Evolutionary conservation across 2,329 filamentous ascomycete genomes (phyloP).

Genomic region (Ophiostoma ulmi): DNA sequence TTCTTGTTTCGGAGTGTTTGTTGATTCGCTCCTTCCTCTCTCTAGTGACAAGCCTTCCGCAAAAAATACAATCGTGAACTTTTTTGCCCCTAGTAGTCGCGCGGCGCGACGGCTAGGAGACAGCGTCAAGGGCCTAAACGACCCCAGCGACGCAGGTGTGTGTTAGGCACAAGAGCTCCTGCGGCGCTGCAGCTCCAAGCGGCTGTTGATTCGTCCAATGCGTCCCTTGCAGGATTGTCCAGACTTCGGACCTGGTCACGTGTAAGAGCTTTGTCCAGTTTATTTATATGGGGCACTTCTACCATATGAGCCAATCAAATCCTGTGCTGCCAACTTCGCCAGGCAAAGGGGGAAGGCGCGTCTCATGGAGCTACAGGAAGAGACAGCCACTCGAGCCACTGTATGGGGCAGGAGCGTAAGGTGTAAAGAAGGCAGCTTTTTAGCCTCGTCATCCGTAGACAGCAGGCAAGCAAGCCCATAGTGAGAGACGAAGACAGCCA

Average conservation of each 20-base stretch:
- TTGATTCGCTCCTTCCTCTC: background rate
- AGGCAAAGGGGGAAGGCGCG: conserved; percentile 9
- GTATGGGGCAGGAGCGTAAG: conserved; percentile 18
- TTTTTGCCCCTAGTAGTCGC: conserved; percentile 17
- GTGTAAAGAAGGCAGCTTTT: conserved; percentile 43
- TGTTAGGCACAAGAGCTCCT: conserved; percentile 12
- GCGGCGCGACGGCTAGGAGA: conserved; percentile 16
- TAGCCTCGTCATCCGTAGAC: conserved; percentile 49
- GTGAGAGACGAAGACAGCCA: background rate
- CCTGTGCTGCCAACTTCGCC: background rate
- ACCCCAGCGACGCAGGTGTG: background rate
- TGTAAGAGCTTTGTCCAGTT: background rate
- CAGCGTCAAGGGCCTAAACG: conserved; percentile 2
- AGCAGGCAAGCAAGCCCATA: conserved; percentile 9
- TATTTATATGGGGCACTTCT: background rate
- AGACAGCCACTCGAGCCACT: background rate
- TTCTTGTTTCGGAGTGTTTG: background rate
- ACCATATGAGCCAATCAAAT: background rate
- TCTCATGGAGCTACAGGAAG: background rate
- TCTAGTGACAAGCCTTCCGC: background rate
- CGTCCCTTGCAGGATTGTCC: conserved; percentile 7
- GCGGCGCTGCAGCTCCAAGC: conserved; percentile 6
- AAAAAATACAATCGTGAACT: conserved; percentile 14
- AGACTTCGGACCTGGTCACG: conserved; percentile 16
- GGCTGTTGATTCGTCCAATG: conserved; percentile 10